Conservation (phyloP, 805 yeast genomes). For the Candida peoriensis region DNA sequence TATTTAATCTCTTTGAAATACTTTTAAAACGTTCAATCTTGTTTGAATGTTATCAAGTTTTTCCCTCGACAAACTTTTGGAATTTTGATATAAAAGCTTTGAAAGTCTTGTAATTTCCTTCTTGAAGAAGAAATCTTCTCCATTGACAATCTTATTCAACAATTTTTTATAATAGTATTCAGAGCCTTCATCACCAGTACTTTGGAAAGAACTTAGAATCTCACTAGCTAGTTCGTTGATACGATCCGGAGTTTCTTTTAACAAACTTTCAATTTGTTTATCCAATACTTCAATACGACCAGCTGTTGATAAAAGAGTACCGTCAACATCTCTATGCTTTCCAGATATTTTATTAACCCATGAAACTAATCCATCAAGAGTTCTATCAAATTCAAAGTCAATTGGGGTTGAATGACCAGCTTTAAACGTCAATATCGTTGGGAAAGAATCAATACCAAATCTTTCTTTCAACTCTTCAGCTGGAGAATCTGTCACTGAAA, state of each 20-base stretch:
- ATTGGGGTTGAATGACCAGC: slow-evolving; percentile 29
- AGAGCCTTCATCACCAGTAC: slow-evolving; percentile 17
- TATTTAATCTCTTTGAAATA: slow-evolving; percentile 9
- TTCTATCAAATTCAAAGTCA: slow-evolving; percentile 34
- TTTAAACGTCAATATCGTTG: slow-evolving; percentile 45
- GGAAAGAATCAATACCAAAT: slow-evolving; percentile 41
- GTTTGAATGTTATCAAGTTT: slow-evolving; percentile 45
- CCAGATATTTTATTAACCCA: slow-evolving; percentile 43
- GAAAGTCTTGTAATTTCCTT: slow-evolving; percentile 40
- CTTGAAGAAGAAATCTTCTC: slow-evolving; percentile 36
- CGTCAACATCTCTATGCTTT: slow-evolving; percentile 31
- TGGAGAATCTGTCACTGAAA: slow-evolving; percentile 38
- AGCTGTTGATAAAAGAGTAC: slow-evolving; percentile 28
- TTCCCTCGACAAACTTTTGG: slow-evolving; percentile 30
- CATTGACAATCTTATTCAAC: slow-evolving; percentile 38
- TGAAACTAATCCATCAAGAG: slow-evolving; percentile 44
- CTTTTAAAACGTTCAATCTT: slow-evolving; percentile 44
- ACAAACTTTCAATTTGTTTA: slow-evolving; percentile 22
- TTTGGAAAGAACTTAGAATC: slow-evolving; percentile 20
- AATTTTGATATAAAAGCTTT: slow-evolving; percentile 31
- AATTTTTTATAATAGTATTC: slow-evolving; percentile 48
- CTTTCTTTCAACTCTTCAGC: slow-evolving; percentile 34
- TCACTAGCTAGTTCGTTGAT: slow-evolving; percentile 26
- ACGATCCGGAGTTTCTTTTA: slow-evolving; percentile 19
- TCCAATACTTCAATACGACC: slow-evolving; percentile 18